Evolutionary conservation across 2,329 filamentous ascomycete species (phyloP), one percentile per base, ranked within the genome.

Genomic region (Ceratocystis alfenasii): DNA sequence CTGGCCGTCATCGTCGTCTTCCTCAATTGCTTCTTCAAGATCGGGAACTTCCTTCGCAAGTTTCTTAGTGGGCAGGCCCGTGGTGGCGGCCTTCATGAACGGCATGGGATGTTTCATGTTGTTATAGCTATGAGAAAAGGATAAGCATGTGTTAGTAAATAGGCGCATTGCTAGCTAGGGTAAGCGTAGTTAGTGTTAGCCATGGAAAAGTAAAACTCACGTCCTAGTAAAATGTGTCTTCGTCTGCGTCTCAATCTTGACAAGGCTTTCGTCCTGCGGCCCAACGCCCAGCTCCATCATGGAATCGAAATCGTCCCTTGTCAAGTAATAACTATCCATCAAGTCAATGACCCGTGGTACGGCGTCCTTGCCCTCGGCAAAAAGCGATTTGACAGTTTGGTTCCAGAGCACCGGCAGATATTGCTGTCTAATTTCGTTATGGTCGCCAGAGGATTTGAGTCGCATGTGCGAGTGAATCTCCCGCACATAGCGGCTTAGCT

Each of bases 391-490:
- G 69, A 96, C 81, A 25, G 93, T 81, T 72, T 87, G 84, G 59
- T 88, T 83, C 90, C 93, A 97, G 1, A 99, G 80, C 1, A 92
- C 78, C 0, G 94, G 94, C 70, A 99, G 77, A 71, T 99, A 99
- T 72, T 96, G 89, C 75, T 99, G 93, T 50, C 94, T 87, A 70
- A 97, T 85, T 75, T 99, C 94, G 72, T 96, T 88, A 64, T 93
- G 85, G 73, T 99, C 94, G 28, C 90, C 94, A 46, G 91, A 95
- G 10, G 90, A 87, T 70, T 87, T 87, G 67, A 99, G 83, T 7
- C 94, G 88, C 91, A 99, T 97, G 73, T 99, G 94, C 4, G 91
- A 90, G 74, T 99, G 94, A 5, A 99, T 90, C 72, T 99, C 94
- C 72, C 95, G 95, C 70, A 95, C 81, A 71, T 86, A 88, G 67